Conservation (phyloP, 352 stramenopile genomes). For the Phytophthora ohioensis region DNA sequence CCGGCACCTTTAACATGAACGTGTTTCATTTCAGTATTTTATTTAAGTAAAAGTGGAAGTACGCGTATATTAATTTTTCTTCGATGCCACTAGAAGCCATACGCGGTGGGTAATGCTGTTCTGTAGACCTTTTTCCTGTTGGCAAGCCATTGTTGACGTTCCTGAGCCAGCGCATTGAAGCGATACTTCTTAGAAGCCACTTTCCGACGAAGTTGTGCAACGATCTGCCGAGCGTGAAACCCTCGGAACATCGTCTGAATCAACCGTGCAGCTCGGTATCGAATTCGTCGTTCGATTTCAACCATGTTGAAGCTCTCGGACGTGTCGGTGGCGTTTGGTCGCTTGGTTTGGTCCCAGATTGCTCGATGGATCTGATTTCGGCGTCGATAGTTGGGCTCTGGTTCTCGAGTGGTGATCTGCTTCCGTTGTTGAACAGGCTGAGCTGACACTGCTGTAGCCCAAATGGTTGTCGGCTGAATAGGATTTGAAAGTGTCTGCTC, state of each 20-base stretch:
- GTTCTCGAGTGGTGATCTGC: constrained; percentile 12
- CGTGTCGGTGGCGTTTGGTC: not conserved
- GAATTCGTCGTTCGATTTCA: constrained; percentile 35
- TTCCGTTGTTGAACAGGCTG: not conserved
- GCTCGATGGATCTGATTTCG: constrained; percentile 35
- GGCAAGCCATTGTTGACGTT: constrained; percentile 31
- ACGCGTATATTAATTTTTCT: not conserved
- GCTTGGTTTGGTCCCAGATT: constrained; percentile 20
- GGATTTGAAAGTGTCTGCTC: not conserved
- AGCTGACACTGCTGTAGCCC: constrained; percentile 15
- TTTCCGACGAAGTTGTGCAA: constrained; percentile 49
- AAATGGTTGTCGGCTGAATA: not conserved
- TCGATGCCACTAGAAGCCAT: constrained; percentile 50
- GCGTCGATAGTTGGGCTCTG: constrained; percentile 30
- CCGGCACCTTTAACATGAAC: constrained; percentile 10
- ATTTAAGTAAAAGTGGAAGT: not conserved
- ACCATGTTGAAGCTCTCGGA: constrained; percentile 1
- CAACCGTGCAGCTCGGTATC: constrained; percentile 45
- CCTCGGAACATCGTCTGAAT: constrained; percentile 60
- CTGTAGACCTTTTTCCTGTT: constrained; percentile 36
- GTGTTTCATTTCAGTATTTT: too few species aligned
- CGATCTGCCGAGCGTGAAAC: constrained; percentile 51
- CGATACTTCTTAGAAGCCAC: constrained; percentile 29
- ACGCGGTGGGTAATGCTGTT: constrained; percentile 46
- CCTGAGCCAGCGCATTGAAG: constrained; percentile 5